Base-by-base conservation (phyloP, 306 rosid species). In the Citrullus amarus region DNA sequence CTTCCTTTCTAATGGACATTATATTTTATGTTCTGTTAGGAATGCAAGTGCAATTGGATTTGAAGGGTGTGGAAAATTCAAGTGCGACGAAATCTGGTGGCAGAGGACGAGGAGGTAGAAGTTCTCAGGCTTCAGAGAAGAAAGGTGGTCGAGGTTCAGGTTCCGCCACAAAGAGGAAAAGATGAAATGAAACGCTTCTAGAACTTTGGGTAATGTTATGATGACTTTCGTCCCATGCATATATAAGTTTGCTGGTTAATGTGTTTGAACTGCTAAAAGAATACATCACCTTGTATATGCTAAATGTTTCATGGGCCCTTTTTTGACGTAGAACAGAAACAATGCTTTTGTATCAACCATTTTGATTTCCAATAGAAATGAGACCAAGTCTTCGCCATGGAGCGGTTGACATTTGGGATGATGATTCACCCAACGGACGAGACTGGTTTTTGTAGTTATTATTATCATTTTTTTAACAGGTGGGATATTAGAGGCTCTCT, bases 131-230 rank as follows among this genome's bases (percentile, higher is more conserved):
- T 25, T 59, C 81, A 0, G 88, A 83, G 88, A 92, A 89, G 89
- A 89, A 79, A 55, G 80, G 75, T 14, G 89, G 91, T 10, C 91
- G 85, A 77, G 86, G 90, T 82, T 82, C 96, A 32, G 93, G 89
- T 63, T 67, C 88, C 48, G 79, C 91, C 77, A 71, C 91, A 25
- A 91, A 92, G 89, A 90, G 99, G 85, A 95, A 92, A 86, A 88
- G 97, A 85, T 91, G 89, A 94, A 66, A 66, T 12, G 30, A 16
- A 6, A 32, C 17, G 44, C 25, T 51, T 25, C 56, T 4, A 48
- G 59, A 30, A 28, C 13, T 48, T 70, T 30, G 54, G 78, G 78
- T 73, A 73, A 53, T 32, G 30, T 73, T 73, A 53, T 73, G 18
- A 15, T 73, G 60, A 16, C 28, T 10, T 32, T 51, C 30, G 18